Conservation (phyloP, 306 rosid genomes). For the Quercus gilva region DNA sequence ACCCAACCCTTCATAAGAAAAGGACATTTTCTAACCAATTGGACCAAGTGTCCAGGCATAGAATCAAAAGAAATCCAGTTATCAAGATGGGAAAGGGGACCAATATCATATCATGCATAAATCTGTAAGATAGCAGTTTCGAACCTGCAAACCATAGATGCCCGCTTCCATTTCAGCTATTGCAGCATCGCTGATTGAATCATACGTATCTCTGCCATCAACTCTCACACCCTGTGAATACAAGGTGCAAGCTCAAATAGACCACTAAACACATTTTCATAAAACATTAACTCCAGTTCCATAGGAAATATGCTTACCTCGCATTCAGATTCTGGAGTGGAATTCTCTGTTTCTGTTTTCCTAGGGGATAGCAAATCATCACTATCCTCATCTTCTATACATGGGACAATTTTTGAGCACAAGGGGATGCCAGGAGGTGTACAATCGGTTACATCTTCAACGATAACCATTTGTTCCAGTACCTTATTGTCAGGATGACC, state of each 20-base stretch:
- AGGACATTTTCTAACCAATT: neutral
- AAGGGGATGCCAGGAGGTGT: slow-evolving; percentile 38
- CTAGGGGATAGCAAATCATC: slow-evolving; percentile 38
- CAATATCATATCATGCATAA: neutral
- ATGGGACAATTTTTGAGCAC: slow-evolving; percentile 35
- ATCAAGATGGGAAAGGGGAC: slow-evolving; percentile 13
- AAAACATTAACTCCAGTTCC: slow-evolving; percentile 18
- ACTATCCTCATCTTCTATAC: slow-evolving; percentile 40
- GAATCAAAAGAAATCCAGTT: slow-evolving; percentile 14
- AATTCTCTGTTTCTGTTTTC: slow-evolving; percentile 28
- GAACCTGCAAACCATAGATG: slow-evolving; percentile 84
- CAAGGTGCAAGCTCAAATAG: slow-evolving; percentile 15
- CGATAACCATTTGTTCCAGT: slow-evolving; percentile 26
- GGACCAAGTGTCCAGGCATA: neutral
- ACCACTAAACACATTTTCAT: slow-evolving; percentile 6
- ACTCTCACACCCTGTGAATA: slow-evolving; percentile 44
- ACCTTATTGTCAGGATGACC: slow-evolving; percentile 21
- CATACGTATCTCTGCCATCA: slow-evolving; percentile 33
- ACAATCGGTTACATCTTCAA: slow-evolving; percentile 37
- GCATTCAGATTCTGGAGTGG: slow-evolving; percentile 35
- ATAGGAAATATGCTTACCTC: slow-evolving; percentile 45
- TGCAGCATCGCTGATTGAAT: slow-evolving; percentile 41
- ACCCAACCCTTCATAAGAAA: neutral
- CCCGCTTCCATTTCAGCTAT: slow-evolving; percentile 69
- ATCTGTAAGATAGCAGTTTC: slow-evolving; percentile 23